Base-by-base conservation (phyloP, 352 stramenopile genomes). In the Globisporangium spiculum region DNA sequence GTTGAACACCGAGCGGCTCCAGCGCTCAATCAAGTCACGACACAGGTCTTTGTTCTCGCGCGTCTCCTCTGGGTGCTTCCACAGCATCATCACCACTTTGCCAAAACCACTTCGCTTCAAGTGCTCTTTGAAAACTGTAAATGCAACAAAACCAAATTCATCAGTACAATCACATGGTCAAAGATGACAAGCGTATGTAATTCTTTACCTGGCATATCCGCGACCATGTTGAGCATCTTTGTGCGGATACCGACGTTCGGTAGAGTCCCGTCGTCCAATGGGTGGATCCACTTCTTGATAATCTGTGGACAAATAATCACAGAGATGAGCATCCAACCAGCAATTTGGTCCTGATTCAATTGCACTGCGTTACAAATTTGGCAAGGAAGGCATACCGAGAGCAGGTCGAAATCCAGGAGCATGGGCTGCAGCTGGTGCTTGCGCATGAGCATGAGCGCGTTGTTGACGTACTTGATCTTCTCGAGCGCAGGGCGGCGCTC, bases 281-380 rank as follows among this genome's bases (percentile, higher is more conserved):
- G 89, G 65, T 95, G 87, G 46, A 96, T 96, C 89, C 89, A 96
- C 67, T 95, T 94, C 73, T 94, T 96, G 60, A 96, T 84, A 68
- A 96, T 90, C 88, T 96, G 50, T 22, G n/a, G 54, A 63, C 32
- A 59, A 5, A 32, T 54, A 14, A 67, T 7, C n/a, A 44, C 10
- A 44, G 14, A 60, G 22, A 27, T 22, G 6, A 55, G 8, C 36
- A 7, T 60, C 54, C 59, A 69, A 18, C 55, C 48, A 20, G 34
- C 60, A 63, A 20, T 20, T 20, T n/a, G 36, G 4, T 16, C 36
- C 1, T 34, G n/a, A 1, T 24, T 16, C 20, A 7, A 69, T 8
- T 32, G 36, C 1, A 18, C 20, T 14, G 1, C 3, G 14, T 16
- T 16, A 44, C 26, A 53, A 55, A 27, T 24, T 14, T 8, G 22